Evolutionary conservation across 768 basidiomycete genomes (phyloP).

Genomic region (Rhizopogon sp.): DNA sequence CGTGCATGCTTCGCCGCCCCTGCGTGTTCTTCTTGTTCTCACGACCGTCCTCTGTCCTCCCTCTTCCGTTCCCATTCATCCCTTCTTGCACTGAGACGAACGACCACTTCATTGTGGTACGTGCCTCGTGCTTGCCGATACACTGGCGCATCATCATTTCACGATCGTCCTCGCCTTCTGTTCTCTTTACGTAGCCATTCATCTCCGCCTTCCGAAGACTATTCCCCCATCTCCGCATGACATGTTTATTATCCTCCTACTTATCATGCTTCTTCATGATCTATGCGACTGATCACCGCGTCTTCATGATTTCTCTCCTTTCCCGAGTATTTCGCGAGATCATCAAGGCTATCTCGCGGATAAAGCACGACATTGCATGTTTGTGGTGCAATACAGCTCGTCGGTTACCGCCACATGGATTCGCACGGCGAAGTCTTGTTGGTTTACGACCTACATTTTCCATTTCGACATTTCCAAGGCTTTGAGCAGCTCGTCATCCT

Average conservation of each 20-base stretch:
- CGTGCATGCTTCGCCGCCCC: conserved; percentile 39
- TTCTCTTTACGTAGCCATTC: conserved; percentile 20
- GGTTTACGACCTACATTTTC: conserved; percentile 15
- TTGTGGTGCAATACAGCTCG: conserved; percentile 18
- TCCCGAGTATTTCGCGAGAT: conserved; percentile 20
- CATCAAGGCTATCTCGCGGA: conserved; percentile 23
- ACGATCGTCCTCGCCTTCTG: conserved; percentile 18
- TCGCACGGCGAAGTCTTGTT: conserved; percentile 22
- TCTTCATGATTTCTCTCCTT: conserved; percentile 18
- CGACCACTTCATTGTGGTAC: conserved; percentile 81
- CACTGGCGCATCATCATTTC: conserved; percentile 53
- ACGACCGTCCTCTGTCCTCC: conserved; percentile 32
- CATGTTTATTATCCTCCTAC: conserved; percentile 37
- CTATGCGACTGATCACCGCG: conserved; percentile 45
- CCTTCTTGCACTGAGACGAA: conserved; percentile 56
- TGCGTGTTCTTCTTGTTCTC: conserved; percentile 43
- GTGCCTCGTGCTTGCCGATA: conserved; percentile 75
- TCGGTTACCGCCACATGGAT: conserved; percentile 12
- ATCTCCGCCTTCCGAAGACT: conserved; percentile 19
- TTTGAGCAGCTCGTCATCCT: conserved; percentile 18
- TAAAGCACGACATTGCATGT: conserved; percentile 31
- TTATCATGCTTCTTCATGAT: conserved; percentile 27
- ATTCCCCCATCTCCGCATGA: conserved; percentile 18
- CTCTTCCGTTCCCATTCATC: conserved; percentile 48
- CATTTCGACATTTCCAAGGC: conserved; percentile 10